Evolutionary conservation across 2,329 filamentous ascomycete species (phyloP).

Genomic region (Epichloe sylvatica): DNA sequence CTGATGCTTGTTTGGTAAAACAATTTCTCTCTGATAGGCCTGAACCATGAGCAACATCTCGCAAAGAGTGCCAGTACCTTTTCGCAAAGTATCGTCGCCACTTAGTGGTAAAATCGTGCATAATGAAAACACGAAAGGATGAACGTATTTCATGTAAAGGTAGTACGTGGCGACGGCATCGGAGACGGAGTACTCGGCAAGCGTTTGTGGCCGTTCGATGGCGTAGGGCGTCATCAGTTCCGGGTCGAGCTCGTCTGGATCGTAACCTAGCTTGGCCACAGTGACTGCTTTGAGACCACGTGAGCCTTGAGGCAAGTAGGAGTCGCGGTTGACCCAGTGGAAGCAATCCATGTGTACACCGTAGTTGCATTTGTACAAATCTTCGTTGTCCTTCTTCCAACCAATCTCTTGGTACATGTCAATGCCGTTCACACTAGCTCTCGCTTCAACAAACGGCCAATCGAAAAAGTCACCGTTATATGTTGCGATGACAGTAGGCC

Average conservation of each 20-base stretch:
- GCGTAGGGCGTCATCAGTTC: slow-evolving; percentile 95
- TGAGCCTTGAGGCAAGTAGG: slow-evolving; percentile 92
- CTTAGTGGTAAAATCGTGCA: slow-evolving; percentile 92
- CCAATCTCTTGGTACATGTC: slow-evolving; percentile 99
- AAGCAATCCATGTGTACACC: slow-evolving; percentile 99
- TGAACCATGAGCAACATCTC: slow-evolving; percentile 99
- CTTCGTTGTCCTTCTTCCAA: slow-evolving; percentile 87
- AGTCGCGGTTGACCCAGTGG: slow-evolving; percentile 97
- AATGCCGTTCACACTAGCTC: slow-evolving; percentile 86
- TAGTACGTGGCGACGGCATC: slow-evolving; percentile 98
- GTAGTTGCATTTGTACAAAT: slow-evolving; percentile 91
- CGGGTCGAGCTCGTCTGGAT: slow-evolving; percentile 92
- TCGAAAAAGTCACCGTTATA: slow-evolving; percentile 99
- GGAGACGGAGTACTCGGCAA: slow-evolving; percentile 96
- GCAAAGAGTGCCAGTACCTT: slow-evolving; percentile 95
- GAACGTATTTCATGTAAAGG: slow-evolving; percentile 99
- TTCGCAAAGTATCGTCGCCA: slow-evolving; percentile 82
- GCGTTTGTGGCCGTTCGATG: slow-evolving; percentile 75
- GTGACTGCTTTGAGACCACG: slow-evolving; percentile 95
- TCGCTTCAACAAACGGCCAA: slow-evolving; percentile 94
- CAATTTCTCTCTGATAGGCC: slow-evolving; percentile 81
- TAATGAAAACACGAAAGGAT: slow-evolving; percentile 96
- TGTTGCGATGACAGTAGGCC: slow-evolving; percentile 94
- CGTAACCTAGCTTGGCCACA: slow-evolving; percentile 93
- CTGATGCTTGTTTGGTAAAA: slow-evolving; percentile 91